Base-by-base conservation (phyloP, 768 basidiomycete genomes). In the Cantharellus cinnabarinus region DNA sequence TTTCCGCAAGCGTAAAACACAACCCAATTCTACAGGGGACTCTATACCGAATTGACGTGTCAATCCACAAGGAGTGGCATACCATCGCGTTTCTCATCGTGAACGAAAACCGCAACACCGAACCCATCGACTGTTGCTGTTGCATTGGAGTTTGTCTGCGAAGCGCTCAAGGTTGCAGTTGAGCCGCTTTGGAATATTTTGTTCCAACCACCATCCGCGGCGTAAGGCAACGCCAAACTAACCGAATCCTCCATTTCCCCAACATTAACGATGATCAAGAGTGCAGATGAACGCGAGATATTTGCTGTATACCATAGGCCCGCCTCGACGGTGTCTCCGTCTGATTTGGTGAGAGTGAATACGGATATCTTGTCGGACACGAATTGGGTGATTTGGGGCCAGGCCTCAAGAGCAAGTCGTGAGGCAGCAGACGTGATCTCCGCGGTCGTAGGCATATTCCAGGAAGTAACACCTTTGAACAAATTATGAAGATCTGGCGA, bases 401-500 rank as follows among this genome's bases (percentile, higher is more conserved):
- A 37, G 14, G 29, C 42, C 14, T 59, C 54, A 29, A 29, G 20
- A 2, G 58, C 62, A 0, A 62, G 42, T 41, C 3, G 41, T 20
- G 50, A 39, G 5, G 57, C 62, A 10, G 53, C 58, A 40, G 42
- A 37, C n/a, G 37, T 35, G 51, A 63, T 63, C 15, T 56, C 62
- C 4, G n/a, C 20, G n/a, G 62, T 54, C 2, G 62, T 62, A 3
- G 62, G 62, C 29, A 50, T 34, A 38, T 53, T 54, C 62, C 62
- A 63, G 5, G 62, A 58, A 14, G 48, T 48, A 15, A 63, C 56
- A 42, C 44, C 62, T 62, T 48, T 4, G 38, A 29, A 15, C 37
- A 29, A 50, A 10, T 50, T 35, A 57, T 50, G 15, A 41, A 50
- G 5, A n/a, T 42, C 14, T 10, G 35, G 14, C 52, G 35, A 7